A percentile compares a stretch with the other conserved stretches of the same genome.
phyloP scores from a whole-genome alignment of 2,329 filamentous ascomycete species.

The Myriangium duriaei region DNA sequence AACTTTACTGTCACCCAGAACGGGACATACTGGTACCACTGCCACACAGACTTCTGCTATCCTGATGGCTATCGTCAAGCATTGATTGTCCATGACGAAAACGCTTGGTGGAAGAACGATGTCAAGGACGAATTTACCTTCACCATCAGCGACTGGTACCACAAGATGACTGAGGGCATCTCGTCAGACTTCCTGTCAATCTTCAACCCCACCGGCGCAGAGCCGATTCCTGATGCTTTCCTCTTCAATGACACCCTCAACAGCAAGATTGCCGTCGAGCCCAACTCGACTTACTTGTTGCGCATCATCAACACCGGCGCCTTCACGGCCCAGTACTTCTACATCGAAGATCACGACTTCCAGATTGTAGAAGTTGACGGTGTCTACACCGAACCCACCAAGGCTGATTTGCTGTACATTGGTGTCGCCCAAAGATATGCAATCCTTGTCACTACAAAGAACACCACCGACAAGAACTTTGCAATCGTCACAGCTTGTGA shows the following conservation, averaged over 20 bases:
- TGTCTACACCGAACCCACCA: conserved; percentile 47
- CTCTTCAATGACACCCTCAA: conserved; percentile 51
- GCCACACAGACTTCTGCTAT: conserved; percentile 51
- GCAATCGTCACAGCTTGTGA: conserved; percentile 37
- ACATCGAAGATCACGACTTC: conserved; percentile 55
- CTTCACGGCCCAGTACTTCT: conserved; percentile 55
- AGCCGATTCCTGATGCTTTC: conserved; percentile 53
- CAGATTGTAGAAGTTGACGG: conserved; percentile 59
- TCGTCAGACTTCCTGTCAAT: conserved; percentile 43
- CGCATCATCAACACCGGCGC: conserved; percentile 59
- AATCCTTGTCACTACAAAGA: conserved; percentile 49
- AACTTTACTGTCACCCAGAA: conserved; percentile 46
- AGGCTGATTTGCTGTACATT: conserved; percentile 50
- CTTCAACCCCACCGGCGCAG: conserved; percentile 45
- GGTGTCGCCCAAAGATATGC: conserved; percentile 61
- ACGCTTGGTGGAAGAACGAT: conserved; percentile 39
- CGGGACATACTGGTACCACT: conserved; percentile 56
- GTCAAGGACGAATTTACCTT: conserved; percentile 50
- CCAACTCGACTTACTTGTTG: conserved; percentile 49
- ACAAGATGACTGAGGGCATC: conserved; percentile 42
- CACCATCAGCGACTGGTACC: conserved; percentile 64
- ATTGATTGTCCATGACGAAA: conserved; percentile 50
- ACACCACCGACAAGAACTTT: conserved; percentile 41
- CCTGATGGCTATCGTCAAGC: conserved; percentile 58
- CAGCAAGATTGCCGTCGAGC: conserved; percentile 31